Evolutionary conservation across 2,329 filamentous ascomycete genomes (phyloP).

Genomic region (Myriangium duriaei): DNA sequence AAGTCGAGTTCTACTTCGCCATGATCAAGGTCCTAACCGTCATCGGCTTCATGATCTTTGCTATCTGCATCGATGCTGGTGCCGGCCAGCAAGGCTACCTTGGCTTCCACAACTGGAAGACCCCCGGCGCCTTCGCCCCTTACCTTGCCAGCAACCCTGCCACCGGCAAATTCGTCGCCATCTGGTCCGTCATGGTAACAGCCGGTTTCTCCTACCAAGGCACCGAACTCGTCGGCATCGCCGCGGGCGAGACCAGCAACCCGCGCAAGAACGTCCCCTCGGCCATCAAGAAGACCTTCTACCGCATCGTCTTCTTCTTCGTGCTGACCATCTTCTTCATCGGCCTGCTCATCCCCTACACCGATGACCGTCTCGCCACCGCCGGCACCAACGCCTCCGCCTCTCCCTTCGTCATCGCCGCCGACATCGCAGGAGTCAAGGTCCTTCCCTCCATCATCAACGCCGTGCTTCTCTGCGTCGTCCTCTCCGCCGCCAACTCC

Average conservation of each 20-base stretch:
- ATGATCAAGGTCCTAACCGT: conserved; percentile 40
- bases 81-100: conserved; percentile 44
- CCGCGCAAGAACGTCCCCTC: conserved; percentile 34
- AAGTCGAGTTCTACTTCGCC: conserved; percentile 43
- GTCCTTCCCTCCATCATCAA: conserved; percentile 54
- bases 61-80: conserved; percentile 28
- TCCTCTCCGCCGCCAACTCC: conserved; percentile 46
- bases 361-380: conserved; percentile 25
- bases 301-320: conserved; percentile 26
- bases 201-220: conserved; percentile 46
- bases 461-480: conserved; percentile 45
- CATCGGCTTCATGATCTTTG: conserved; percentile 32
- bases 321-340: conserved; percentile 25
- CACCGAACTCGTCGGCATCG: conserved; percentile 42
- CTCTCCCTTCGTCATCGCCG: conserved; percentile 56
- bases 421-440: conserved; percentile 46
- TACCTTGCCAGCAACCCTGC: conserved; percentile 19
- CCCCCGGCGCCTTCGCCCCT: conserved; percentile 27
- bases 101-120: conserved; percentile 43
- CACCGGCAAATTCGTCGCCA: conserved; percentile 30
- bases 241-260: conserved; percentile 39
- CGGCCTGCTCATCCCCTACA: conserved; percentile 23
- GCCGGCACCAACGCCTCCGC: conserved; percentile 33
- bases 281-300: conserved; percentile 26
- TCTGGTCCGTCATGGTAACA: conserved; percentile 45